A percentile compares a stretch with the other conserved stretches of the same genome.
Evolutionary conservation across 2,329 filamentous ascomycete species (phyloP).

Genomic region (Diatrype stigma): DNA sequence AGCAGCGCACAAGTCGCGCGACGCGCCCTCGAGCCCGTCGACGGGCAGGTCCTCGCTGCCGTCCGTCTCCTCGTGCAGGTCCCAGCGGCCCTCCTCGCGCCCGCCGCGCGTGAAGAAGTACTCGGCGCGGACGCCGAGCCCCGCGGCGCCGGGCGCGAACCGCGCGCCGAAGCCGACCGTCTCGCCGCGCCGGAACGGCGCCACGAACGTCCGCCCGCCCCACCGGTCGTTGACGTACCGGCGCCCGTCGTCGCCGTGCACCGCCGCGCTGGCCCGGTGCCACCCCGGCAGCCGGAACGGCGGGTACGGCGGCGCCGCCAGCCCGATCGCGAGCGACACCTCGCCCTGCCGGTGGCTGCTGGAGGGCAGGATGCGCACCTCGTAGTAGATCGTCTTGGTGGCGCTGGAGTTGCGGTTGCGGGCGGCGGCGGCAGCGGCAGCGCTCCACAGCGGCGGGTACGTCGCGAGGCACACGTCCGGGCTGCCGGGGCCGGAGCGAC

Average conservation of each 20-base stretch:
- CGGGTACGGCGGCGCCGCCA: conserved; percentile 70
- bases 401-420: conserved; percentile 27
- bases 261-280: conserved; percentile 69
- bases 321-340: conserved; percentile 63
- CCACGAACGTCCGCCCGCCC: conserved; percentile 67
- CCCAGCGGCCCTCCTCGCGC: conserved; percentile 56
- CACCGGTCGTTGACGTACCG: conserved; percentile 71
- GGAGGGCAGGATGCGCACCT: conserved; percentile 53
- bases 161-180: conserved; percentile 70
- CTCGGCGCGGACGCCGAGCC: conserved; percentile 42
- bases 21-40: conserved; percentile 64
- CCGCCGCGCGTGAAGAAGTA: conserved; percentile 72
- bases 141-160: conserved; percentile 38
- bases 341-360: conserved; percentile 37
- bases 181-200: conserved; percentile 59
- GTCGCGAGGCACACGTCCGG: conserved; percentile 62
- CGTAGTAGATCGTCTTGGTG: conserved; percentile 64
- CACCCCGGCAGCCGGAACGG: conserved; percentile 75
- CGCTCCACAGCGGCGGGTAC: conserved; percentile 65
- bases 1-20: conserved; percentile 66
- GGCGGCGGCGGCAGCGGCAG: conserved; percentile 53
- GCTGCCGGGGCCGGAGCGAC: conserved; percentile 36
- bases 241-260: conserved; percentile 78
- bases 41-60: conserved; percentile 56
- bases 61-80: conserved; percentile 72